These are phyloP conservation scores for Fusarium sp. DNA, from an alignment of 2,329 filamentous ascomycete genomes.

Conservation along the genomic window DNA sequence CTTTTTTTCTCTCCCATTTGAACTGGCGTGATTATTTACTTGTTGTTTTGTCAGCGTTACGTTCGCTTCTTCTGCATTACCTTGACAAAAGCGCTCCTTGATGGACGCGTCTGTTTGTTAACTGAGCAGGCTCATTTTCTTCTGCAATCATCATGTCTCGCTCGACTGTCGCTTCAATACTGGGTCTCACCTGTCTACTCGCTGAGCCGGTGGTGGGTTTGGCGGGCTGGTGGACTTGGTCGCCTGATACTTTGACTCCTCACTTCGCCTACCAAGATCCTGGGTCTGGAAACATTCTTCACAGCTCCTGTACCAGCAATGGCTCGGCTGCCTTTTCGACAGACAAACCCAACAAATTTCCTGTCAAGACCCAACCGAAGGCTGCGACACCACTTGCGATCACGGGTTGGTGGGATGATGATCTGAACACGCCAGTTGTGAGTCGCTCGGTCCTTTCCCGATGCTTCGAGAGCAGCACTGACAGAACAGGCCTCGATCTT, in stretches of 20 bases:
- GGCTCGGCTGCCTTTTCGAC: constrained; percentile 29
- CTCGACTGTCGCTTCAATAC: not conserved
- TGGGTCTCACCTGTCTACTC: constrained; percentile 13
- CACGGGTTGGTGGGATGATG: constrained; percentile 33
- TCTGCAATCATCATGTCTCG: constrained; percentile 7
- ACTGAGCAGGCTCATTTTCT: not conserved
- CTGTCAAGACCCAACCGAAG: constrained; percentile 22
- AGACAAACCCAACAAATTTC: constrained; percentile 25
- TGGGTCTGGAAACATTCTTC: constrained; percentile 31
- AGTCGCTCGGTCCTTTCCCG: not conserved
- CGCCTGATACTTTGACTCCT: constrained; percentile 22
- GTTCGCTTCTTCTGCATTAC: not conserved
- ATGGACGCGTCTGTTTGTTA: constrained; percentile 7
- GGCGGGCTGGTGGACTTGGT: constrained; percentile 38
- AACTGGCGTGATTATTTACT: not conserved
- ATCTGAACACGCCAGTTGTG: constrained; percentile 24
- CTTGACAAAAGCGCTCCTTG: not conserved
- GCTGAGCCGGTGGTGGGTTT: constrained; percentile 17
- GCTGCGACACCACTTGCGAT: constrained; percentile 19
- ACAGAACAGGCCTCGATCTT: constrained; percentile 27
- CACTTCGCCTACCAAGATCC: constrained; percentile 39
- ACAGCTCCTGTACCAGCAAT: constrained; percentile 37
- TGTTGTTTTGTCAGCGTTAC: constrained; percentile 3
- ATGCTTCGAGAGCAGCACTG: not conserved
- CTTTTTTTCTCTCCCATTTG: not conserved